phyloP scores from a whole-genome alignment of 441 rosid species.

The Corymbia calophylla region DNA sequence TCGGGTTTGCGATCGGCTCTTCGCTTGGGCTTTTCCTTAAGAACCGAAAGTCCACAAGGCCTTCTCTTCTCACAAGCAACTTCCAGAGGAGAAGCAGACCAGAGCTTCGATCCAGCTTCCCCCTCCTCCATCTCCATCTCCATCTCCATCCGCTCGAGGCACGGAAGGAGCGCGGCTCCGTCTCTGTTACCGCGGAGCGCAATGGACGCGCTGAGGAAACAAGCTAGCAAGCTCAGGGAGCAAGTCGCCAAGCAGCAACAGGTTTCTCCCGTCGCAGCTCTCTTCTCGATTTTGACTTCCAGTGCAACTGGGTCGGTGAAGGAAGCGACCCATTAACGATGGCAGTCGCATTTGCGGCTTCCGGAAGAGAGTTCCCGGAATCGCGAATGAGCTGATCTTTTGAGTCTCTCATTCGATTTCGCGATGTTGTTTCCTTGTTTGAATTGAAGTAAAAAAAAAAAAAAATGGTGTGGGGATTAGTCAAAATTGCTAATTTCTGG shows the following conservation, averaged over 20 bases:
- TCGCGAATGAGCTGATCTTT: background rate
- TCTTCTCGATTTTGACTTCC: background rate
- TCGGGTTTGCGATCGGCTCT: background rate
- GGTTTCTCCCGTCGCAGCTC: constrained; percentile 18
- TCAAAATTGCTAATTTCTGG: background rate
- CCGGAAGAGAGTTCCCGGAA: background rate
- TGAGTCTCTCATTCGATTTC: background rate
- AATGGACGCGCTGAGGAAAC: constrained; percentile 88
- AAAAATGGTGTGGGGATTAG: background rate
- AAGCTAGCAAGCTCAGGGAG: constrained; percentile 83
- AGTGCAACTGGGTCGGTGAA: background rate
- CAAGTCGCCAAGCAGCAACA: constrained; percentile 93
- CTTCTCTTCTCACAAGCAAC: background rate
- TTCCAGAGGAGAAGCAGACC: background rate
- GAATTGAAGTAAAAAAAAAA: background rate
- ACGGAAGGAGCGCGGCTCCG: background rate
- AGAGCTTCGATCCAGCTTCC: background rate
- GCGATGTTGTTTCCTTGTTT: background rate
- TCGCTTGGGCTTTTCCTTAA: background rate
- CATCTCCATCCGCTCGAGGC: background rate
- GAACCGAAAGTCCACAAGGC: background rate
- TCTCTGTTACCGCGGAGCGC: background rate
- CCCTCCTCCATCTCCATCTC: background rate
- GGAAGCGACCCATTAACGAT: background rate
- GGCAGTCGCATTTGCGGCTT: background rate